A percentile compares a stretch with the other conserved stretches of the same genome.
phyloP scores from a whole-genome alignment of 306 rosid species.

The Castanea crenata region DNA sequence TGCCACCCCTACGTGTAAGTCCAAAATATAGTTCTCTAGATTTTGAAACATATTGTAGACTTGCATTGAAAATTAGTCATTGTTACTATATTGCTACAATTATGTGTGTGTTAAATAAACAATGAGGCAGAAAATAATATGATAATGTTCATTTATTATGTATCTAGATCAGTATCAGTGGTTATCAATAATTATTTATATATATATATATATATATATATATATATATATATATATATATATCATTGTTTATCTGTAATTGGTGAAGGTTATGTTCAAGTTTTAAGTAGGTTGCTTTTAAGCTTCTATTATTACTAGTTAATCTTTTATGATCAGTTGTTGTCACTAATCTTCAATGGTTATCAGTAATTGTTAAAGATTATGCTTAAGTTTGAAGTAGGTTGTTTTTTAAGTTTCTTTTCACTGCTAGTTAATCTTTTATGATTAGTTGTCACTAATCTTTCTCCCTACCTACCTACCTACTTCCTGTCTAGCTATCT shows the following conservation, averaged over 20 bases:
- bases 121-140: background rate
- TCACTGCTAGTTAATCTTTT: background rate
- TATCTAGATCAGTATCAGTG: background rate
- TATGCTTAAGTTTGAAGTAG: background rate
- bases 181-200: background rate
- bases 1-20: slow-evolving; percentile 52
- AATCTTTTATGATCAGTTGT: no score
- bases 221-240: no score
- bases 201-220: no score
- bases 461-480: background rate
- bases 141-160: background rate
- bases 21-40: background rate
- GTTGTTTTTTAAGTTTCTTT: background rate
- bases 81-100: background rate
- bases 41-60: background rate
- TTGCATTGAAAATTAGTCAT: background rate
- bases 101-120: background rate
- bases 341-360: no score
- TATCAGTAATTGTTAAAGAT: background rate
- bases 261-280: no score
- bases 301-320: no score
- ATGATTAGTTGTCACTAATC: background rate
- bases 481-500: background rate
- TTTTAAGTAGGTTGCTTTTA: no score
- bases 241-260: no score